Evolutionary conservation across 495 filamentous ascomycete genomes (phyloP).

Genomic region (Neurospora cerealis): DNA sequence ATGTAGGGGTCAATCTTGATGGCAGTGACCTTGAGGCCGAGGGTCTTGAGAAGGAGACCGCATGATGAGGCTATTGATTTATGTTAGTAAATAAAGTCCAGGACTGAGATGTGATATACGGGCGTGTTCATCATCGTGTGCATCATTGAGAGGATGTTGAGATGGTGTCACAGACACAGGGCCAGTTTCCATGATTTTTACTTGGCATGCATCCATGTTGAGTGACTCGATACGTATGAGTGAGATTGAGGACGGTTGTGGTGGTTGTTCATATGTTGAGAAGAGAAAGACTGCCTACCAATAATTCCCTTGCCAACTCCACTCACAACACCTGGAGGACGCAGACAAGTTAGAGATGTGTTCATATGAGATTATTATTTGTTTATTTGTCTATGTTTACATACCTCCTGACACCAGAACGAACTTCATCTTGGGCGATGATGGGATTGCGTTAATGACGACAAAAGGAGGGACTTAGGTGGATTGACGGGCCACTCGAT

Average conservation of each 20-base stretch:
- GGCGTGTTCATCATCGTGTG: not conserved
- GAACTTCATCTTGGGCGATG: constrained; percentile 59
- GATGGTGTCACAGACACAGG: constrained; percentile 4
- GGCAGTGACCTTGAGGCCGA: constrained; percentile 50
- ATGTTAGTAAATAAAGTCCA: not conserved
- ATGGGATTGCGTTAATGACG: not conserved
- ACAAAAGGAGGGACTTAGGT: not conserved
- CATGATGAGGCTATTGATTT: constrained; percentile 19
- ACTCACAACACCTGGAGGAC: constrained; percentile 6
- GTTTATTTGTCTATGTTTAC: not conserved
- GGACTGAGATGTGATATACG: constrained; percentile 9
- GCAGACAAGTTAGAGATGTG: not conserved
- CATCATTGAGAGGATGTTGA: not conserved
- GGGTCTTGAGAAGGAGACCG: constrained; percentile 78
- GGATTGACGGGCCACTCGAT: not conserved
- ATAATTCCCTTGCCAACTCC: constrained; percentile 26
- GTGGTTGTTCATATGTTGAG: constrained; percentile 5
- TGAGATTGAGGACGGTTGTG: not conserved
- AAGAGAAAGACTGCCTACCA: constrained; percentile 8
- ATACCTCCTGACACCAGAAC: constrained; percentile 68
- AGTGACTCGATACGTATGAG: constrained; percentile 5
- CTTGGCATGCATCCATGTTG: constrained; percentile 8
- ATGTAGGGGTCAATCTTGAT: constrained; percentile 68
- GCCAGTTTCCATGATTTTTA: not conserved
- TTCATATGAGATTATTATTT: not conserved